Evolutionary conservation across 257 asterid species (phyloP).

Genomic region (Primulina tabacum): DNA sequence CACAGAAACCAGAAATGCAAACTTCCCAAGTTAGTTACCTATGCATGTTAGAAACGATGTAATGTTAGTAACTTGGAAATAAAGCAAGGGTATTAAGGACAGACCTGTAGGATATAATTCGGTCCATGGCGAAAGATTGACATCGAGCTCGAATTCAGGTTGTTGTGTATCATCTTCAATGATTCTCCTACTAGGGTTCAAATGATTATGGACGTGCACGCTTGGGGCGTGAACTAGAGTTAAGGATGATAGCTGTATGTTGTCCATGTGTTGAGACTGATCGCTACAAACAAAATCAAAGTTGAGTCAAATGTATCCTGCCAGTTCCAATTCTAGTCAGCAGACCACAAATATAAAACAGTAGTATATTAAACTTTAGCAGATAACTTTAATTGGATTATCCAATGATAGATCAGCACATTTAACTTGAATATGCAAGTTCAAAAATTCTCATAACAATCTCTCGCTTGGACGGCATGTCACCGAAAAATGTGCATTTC

Average conservation of each 20-base stretch:
- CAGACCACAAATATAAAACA: too few species aligned
- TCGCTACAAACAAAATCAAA: slow-evolving; percentile 37
- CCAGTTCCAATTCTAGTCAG: too few species aligned
- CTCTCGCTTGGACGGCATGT: too few species aligned
- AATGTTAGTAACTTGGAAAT: neutral
- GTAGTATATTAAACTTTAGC: too few species aligned
- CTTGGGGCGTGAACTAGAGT: slow-evolving; percentile 43
- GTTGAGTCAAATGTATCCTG: neutral
- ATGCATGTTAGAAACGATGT: neutral
- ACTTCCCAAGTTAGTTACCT: neutral
- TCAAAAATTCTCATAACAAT: too few species aligned
- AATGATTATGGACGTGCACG: slow-evolving; percentile 38
- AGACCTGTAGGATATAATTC: slow-evolving; percentile 59
- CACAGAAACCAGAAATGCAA: neutral
- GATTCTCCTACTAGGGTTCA: slow-evolving; percentile 46
- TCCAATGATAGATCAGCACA: too few species aligned
- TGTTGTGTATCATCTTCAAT: slow-evolving; percentile 49
- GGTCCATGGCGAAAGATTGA: slow-evolving; percentile 67
- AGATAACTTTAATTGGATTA: too few species aligned
- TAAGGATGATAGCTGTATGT: slow-evolving; percentile 40
- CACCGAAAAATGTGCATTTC: too few species aligned
- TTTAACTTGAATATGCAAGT: too few species aligned
- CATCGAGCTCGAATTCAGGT: slow-evolving; percentile 57
- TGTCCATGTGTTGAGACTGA: slow-evolving; percentile 44
- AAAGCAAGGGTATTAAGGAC: slow-evolving; percentile 5